Evolutionary conservation across 352 stramenopile species (phyloP), one percentile per base, ranked within the genome.

Genomic region (Globisporangium emineosum): DNA sequence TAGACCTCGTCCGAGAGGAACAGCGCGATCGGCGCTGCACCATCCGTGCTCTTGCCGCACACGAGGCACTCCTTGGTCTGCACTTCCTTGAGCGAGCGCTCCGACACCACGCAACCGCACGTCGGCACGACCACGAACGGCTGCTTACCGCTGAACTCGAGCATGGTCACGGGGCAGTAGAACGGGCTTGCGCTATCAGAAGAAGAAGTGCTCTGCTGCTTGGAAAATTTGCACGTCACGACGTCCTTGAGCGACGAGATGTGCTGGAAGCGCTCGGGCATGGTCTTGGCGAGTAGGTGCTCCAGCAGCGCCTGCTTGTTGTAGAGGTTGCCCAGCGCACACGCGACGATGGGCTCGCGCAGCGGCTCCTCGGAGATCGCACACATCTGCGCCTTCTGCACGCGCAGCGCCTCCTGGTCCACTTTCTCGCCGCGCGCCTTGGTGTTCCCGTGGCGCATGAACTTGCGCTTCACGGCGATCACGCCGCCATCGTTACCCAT

Each of bases 401-500:
- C 55, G 17, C 86, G 83, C 25, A 80, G 67, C 29, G 72, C 63
- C 25, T 93, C 75, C 52, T 82, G 68, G 63, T 96, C 79, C 43
- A 71, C 68, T 54, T 92, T 84, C 70, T 96, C 87, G 21, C 75
- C 62, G 45, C 78, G 79, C 25, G 80, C 69, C 64, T 94, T 93
- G 21, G 79, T 69, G 66, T 96, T 90, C 43, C 77, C 86, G 65
- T 94, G 87, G 63, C 90, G 86, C 88, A 97, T 95, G 76, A 96
- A 98, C 81, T 96, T 95, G 81, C 92, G 87, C 83, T 97, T 94
- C 55, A 96, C 90, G n/a, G 92, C 92, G 81, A 97, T 90, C 55
- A 97, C 92, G 65, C 92, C 92, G 59, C 92, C 92, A 73, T 98
- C 92, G 65, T 96, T 96, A 52, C 92, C 92, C 92, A 98, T 98